These are phyloP conservation scores for Fraxinus xanthoxyloides DNA, from an alignment of 305 asterid genomes.

Conservation along the genomic window DNA sequence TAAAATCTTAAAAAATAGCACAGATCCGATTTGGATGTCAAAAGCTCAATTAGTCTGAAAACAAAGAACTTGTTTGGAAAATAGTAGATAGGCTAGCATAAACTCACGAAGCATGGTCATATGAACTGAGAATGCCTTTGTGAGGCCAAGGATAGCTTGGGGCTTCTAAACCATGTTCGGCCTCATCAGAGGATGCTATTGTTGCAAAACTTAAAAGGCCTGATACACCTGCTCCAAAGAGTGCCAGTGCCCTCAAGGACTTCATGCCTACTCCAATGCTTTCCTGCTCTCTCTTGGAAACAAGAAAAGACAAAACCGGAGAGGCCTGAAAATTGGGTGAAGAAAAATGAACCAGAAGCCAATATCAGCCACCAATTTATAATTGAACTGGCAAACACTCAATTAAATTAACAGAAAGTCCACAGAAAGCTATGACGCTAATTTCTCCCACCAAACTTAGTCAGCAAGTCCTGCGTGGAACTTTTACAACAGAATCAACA, in stretches of 20 bases:
- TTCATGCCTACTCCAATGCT: constrained; percentile 45
- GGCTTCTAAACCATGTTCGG: constrained; percentile 78
- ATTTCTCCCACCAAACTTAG: neutral
- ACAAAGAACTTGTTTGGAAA: constrained; percentile 12
- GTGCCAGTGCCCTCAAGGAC: constrained; percentile 62
- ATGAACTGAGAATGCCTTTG: constrained; percentile 76
- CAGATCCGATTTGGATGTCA: neutral
- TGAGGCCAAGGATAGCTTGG: constrained; percentile 90
- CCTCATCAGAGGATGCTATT: constrained; percentile 74
- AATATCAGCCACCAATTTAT: neutral
- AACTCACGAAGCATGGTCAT: constrained; percentile 87
- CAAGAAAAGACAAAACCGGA: constrained; percentile 44
- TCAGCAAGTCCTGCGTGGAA: neutral
- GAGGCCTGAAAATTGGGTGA: constrained; percentile 39
- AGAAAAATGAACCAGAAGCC: neutral
- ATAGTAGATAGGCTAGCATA: constrained; percentile 15
- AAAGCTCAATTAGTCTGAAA: neutral
- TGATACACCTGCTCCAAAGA: constrained; percentile 75
- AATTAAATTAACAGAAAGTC: neutral
- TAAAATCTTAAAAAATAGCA: neutral
- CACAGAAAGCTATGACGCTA: neutral
- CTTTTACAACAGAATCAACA: neutral
- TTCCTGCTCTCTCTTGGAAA: constrained; percentile 54
- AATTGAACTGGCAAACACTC: neutral
- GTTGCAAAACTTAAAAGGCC: constrained; percentile 74